Base-by-base conservation (phyloP, 2,329 filamentous ascomycete genomes). In the Tolypocladium nubicola region DNA sequence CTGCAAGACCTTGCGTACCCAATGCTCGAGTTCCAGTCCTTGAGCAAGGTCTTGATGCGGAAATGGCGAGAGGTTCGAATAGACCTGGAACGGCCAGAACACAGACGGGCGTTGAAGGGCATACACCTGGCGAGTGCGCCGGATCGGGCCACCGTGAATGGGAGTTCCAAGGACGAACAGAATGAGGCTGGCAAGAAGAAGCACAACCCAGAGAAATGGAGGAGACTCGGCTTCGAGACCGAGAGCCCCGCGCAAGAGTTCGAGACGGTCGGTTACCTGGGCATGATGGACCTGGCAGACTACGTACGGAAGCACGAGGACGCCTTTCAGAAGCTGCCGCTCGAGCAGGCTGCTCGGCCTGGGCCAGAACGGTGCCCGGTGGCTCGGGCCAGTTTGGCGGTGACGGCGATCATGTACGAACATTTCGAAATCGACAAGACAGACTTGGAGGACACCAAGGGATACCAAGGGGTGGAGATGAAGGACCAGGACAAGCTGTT, bases 251-350 rank as follows among this genome's bases (percentile, higher is more conserved):
- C 86, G 0, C 80, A 81, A 65, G 94, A 99, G 64, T 97, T 99
- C 67, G 86, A 90, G 23, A 78, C 83, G 43, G 88, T 89, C 35
- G 94, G 94, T 0, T 97, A 92, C 69, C 73, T 99, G 56, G 94
- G 94, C 35, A 90, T 99, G 83, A 97, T 99, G 92, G 94, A 99
- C 70, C 73, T 99, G 66, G 90, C 91, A 2, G 92, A 97, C 71
- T 99, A 90, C 69, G 90, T 96, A 53, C 84, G 88, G 66, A 96
- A 91, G 68, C 87, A 96, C 67, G 90, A 96, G 70, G 92, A 97
- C 68, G 84, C 85, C 13, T 97, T 96, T 64, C 92, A 96, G 69
- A 97, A 96, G 73, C 79, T 96, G 64, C 75, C 99, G 19, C 76
- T 97, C 40, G 94, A 99, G 72, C 94, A 99, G 72, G 87, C 89